Evolutionary conservation across 2,329 filamentous ascomycete genomes (phyloP).

Genomic region (Paracorniculantispora psalliotae): DNA sequence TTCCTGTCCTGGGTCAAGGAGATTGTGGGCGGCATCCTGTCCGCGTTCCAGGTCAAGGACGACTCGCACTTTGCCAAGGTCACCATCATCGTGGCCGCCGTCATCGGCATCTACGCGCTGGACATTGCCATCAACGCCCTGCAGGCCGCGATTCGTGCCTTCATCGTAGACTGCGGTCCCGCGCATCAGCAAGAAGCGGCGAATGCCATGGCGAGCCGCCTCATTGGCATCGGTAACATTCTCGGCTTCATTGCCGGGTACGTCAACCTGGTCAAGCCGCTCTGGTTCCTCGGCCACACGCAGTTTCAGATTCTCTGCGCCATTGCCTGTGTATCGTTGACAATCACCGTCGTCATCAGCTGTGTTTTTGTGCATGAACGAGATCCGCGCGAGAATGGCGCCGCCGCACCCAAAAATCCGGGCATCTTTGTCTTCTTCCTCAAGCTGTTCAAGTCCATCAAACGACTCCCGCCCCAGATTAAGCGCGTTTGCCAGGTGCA

Average conservation of each 20-base stretch:
- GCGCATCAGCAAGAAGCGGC: conserved; percentile 89
- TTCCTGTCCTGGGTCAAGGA: conserved; percentile 70
- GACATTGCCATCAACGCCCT: conserved; percentile 97
- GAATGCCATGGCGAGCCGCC: conserved; percentile 88
- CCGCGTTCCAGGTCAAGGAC: conserved; percentile 65
- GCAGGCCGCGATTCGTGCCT: conserved; percentile 85
- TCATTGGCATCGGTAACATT: conserved; percentile 85
- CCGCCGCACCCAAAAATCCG: conserved; percentile 52
- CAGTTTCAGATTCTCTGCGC: conserved; percentile 93
- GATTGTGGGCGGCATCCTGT: conserved; percentile 61
- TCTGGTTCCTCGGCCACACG: conserved; percentile 77
- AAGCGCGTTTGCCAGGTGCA: conserved; percentile 76
- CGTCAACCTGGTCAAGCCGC: conserved; percentile 65
- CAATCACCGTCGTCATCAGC: conserved; percentile 65
- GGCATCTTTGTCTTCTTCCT: conserved; percentile 76
- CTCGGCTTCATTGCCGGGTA: conserved; percentile 85
- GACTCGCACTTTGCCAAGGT: conserved; percentile 60
- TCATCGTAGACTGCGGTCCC: conserved; percentile 89
- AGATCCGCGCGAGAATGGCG: conserved; percentile 69
- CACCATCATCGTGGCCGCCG: conserved; percentile 70
- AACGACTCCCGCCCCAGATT: conserved; percentile 75
- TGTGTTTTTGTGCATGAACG: conserved; percentile 67
- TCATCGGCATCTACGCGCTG: conserved; percentile 81
- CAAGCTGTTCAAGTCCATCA: conserved; percentile 70
- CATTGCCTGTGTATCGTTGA: conserved; percentile 72